phyloP scores from a whole-genome alignment of 768 basidiomycete species.

The Hygrocybe punicea region DNA sequence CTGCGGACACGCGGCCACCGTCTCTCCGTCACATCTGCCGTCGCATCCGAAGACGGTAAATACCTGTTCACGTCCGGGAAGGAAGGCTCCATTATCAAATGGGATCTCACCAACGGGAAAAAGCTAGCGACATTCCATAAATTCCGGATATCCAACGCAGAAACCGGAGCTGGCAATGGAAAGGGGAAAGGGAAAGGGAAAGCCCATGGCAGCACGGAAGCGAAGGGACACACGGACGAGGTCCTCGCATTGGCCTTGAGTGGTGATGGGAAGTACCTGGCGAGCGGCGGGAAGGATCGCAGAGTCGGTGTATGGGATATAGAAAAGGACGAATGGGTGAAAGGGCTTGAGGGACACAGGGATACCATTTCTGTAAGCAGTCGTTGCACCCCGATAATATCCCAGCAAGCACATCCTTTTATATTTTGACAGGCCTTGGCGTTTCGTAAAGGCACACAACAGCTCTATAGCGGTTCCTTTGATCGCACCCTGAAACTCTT shows the following conservation, averaged over 20 bases:
- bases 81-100: constrained; percentile 85
- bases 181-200: constrained; percentile 61
- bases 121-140: constrained; percentile 61
- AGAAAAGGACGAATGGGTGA: constrained; percentile 70
- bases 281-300: constrained; percentile 83
- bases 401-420: not conserved
- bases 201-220: constrained; percentile 36
- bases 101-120: constrained; percentile 68
- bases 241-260: constrained; percentile 81
- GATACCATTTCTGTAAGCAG: constrained; percentile 38
- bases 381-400: not conserved
- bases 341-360: constrained; percentile 67
- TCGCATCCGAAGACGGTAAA: constrained; percentile 66
- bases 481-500: constrained; percentile 91
- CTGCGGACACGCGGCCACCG: constrained; percentile 72
- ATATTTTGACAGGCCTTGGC: constrained; percentile 49
- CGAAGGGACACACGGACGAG: constrained; percentile 82
- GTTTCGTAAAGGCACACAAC: constrained; percentile 74
- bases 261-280: constrained; percentile 79
- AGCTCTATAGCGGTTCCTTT: constrained; percentile 73
- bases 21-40: constrained; percentile 77
- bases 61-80: constrained; percentile 89
- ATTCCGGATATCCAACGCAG: constrained; percentile 36
- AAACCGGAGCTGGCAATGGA: constrained; percentile 34
- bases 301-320: constrained; percentile 84